Evolutionary conservation across 768 basidiomycete species (phyloP).

Genomic region (Phanerochaete sordida): DNA sequence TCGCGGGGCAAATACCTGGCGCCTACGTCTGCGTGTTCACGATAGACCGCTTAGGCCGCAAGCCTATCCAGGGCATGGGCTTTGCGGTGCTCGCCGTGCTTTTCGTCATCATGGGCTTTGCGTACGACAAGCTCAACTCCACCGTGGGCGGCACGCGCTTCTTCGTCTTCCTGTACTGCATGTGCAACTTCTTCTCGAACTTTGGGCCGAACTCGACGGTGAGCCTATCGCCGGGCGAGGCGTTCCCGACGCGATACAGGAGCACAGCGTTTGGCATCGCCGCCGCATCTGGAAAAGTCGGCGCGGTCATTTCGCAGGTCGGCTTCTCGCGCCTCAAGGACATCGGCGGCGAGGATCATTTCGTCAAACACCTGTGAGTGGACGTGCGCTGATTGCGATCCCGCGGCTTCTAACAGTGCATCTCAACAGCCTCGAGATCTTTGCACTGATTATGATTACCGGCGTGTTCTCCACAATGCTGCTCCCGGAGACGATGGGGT

Average conservation of each 20-base stretch:
- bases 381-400: neutral
- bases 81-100: conserved; percentile 31
- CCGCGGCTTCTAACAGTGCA: neutral
- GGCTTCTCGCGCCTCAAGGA: conserved; percentile 36
- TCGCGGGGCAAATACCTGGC: conserved; percentile 36
- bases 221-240: conserved; percentile 41
- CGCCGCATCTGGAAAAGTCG: conserved; percentile 40
- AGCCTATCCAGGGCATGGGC: conserved; percentile 36
- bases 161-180: conserved; percentile 25
- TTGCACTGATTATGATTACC: conserved; percentile 42
- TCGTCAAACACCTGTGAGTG: conserved; percentile 31
- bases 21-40: conserved; percentile 33
- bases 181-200: conserved; percentile 40
- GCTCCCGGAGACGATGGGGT: conserved; percentile 39
- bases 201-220: conserved; percentile 42
- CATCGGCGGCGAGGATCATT: conserved; percentile 28
- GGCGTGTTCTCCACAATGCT: conserved; percentile 39
- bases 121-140: neutral
- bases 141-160: neutral
- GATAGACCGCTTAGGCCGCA: conserved; percentile 35
- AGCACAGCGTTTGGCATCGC: conserved; percentile 41
- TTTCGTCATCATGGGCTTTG: conserved; percentile 15
- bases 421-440: conserved; percentile 34
- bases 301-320: conserved; percentile 34
- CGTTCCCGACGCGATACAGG: conserved; percentile 43